phyloP scores from a whole-genome alignment of 2,329 filamentous ascomycete species.

The Fusarium domesticum region DNA sequence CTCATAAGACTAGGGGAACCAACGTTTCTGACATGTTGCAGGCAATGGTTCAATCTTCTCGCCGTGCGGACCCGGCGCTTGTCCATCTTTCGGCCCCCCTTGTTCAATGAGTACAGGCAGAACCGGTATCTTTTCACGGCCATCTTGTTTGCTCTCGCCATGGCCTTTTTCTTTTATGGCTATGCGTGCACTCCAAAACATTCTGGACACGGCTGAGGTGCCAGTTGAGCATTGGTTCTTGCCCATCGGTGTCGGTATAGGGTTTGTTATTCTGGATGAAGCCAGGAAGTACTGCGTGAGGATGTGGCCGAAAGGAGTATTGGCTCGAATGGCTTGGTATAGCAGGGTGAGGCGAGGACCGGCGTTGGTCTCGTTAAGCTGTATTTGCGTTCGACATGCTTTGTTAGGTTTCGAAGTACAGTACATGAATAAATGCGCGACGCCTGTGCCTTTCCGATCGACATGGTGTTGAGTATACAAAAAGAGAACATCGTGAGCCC shows the following conservation, averaged over 20 bases:
- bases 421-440: conserved; percentile 1
- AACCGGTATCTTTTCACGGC: conserved; percentile 70
- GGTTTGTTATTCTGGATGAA: too few species aligned
- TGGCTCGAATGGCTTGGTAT: conserved; percentile 13
- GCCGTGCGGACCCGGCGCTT: conserved; percentile 63
- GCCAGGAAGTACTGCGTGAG: too few species aligned
- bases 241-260: conserved; percentile 67
- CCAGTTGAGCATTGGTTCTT: conserved; percentile 75
- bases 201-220: conserved; percentile 59
- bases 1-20: not conserved
- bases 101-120: conserved; percentile 61
- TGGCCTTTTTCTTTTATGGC: conserved; percentile 69
- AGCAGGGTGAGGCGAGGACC: not conserved
- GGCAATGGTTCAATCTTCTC: conserved; percentile 72
- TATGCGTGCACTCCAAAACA: conserved; percentile 65
- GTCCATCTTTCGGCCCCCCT: conserved; percentile 67
- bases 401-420: not conserved
- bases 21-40: conserved; percentile 11
- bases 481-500: not conserved
- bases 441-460: conserved; percentile 1
- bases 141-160: conserved; percentile 64
- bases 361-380: conserved; percentile 1
- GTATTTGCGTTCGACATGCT: conserved; percentile 4
- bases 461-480: conserved; percentile 6
- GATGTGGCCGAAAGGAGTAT: conserved; percentile 9